Percentiles rank a stretch among this genome's conserved stretches.
Evolutionary conservation across 495 filamentous ascomycete species (phyloP).

Genomic region (Penicillium parvum): DNA sequence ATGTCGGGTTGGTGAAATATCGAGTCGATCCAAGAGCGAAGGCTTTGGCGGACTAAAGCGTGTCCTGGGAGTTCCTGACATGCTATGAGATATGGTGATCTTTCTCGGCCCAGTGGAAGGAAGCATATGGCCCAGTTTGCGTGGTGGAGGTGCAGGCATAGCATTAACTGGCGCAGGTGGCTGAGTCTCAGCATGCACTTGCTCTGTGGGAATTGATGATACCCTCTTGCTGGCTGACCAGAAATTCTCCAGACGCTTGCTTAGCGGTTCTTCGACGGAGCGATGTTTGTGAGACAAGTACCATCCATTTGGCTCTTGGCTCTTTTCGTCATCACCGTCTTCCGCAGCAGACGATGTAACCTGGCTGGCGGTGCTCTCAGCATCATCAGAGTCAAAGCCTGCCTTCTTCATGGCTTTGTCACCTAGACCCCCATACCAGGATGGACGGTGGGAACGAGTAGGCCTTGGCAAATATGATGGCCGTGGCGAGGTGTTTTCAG

Average conservation of each 20-base stretch:
- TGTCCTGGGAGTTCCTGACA: conserved; percentile 37
- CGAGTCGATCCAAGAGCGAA: conserved; percentile 39
- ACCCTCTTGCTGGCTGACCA: conserved; percentile 36
- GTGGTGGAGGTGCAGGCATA: conserved; percentile 12
- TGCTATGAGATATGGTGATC: conserved; percentile 36
- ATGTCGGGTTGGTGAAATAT: conserved; percentile 39
- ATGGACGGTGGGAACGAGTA: conserved; percentile 22
- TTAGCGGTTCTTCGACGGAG: conserved; percentile 34
- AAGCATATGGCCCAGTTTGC: conserved; percentile 29
- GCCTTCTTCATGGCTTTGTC: conserved; percentile 35
- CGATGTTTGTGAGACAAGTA: conserved; percentile 27
- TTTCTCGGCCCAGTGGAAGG: conserved; percentile 30
- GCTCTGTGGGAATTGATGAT: conserved; percentile 17
- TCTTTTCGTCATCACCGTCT: conserved; percentile 30
- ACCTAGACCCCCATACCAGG: conserved; percentile 37
- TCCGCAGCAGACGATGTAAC: conserved; percentile 30
- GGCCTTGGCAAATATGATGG: conserved; percentile 29
- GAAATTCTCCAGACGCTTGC: conserved; percentile 39
- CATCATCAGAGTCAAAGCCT: conserved; percentile 35
- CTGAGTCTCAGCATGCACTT: conserved; percentile 17
- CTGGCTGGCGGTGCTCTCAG: conserved; percentile 30
- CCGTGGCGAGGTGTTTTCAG: conserved; percentile 16
- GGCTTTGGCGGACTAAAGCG: conserved; percentile 45
- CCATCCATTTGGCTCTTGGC: conserved; percentile 26
- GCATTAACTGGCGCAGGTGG: conserved; percentile 11